Conservation (phyloP, 768 basidiomycete genomes). For the Amanita exitialis region DNA sequence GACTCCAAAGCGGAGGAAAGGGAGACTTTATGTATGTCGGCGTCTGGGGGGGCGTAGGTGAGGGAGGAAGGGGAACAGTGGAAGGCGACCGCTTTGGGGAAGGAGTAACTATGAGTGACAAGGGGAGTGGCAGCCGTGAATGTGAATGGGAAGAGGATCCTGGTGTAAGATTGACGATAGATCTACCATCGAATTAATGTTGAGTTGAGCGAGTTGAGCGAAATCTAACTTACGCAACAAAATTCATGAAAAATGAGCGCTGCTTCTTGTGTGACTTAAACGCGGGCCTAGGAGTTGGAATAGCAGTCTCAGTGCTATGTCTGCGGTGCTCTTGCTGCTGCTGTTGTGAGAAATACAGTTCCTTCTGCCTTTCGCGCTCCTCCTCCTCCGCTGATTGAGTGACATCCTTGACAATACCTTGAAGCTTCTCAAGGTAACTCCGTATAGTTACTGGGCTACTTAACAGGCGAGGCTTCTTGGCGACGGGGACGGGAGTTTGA, state of each 20-base stretch:
- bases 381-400: slow-evolving; percentile 34
- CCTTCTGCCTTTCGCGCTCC: slow-evolving; percentile 23
- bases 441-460: background rate
- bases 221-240: slow-evolving; percentile 42
- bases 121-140: slow-evolving; percentile 17
- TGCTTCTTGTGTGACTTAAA: slow-evolving; percentile 19
- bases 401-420: slow-evolving; percentile 43
- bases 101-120: background rate
- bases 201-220: slow-evolving; percentile 1
- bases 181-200: slow-evolving; percentile 11
- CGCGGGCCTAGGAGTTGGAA: slow-evolving; percentile 6
- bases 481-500: slow-evolving; percentile 16
- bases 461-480: background rate
- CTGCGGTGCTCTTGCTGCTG: slow-evolving; percentile 14
- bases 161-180: slow-evolving; percentile 20
- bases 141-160: slow-evolving; percentile 20
- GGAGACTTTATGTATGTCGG: slow-evolving; percentile 13
- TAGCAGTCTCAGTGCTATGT: slow-evolving; percentile 3
- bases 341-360: slow-evolving; percentile 10
- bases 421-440: slow-evolving; percentile 32
- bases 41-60: slow-evolving; percentile 19
- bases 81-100: background rate
- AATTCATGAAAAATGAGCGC: slow-evolving; percentile 58
- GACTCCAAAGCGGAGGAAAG: slow-evolving; percentile 14
- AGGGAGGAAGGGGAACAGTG: slow-evolving; percentile 15